These are phyloP conservation scores for Candida patagonica DNA, from an alignment of 805 yeast genomes.

Conservation along the genomic window DNA sequence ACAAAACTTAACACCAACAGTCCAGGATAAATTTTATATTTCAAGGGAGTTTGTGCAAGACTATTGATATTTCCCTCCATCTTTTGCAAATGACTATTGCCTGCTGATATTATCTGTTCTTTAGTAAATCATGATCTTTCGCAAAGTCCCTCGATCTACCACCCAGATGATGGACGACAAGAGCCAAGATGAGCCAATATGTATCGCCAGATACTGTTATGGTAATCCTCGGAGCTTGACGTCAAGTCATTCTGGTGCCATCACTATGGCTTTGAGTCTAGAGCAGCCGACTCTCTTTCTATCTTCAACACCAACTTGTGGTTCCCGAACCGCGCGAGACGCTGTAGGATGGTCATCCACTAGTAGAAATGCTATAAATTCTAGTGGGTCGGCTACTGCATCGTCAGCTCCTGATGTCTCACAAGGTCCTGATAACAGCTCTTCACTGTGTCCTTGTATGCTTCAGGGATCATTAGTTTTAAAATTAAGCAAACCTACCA, in stretches of 20 bases:
- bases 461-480: conserved; percentile 70
- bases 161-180: too few relatives aligned
- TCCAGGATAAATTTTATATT: too few relatives aligned
- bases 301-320: conserved; percentile 15
- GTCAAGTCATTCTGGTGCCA: conserved; percentile 25
- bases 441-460: conserved; percentile 33
- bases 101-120: too few relatives aligned
- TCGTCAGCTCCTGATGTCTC: background rate
- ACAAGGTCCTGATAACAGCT: background rate
- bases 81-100: too few relatives aligned
- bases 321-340: too few relatives aligned
- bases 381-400: background rate
- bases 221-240: conserved; percentile 25
- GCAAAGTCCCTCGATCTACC: too few relatives aligned
- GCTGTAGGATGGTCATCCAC: too few relatives aligned
- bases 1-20: too few relatives aligned
- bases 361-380: background rate
- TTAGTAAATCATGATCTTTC: too few relatives aligned
- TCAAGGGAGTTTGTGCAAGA: too few relatives aligned
- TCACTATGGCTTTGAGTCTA: conserved; percentile 25
- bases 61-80: too few relatives aligned
- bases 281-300: conserved; percentile 27
- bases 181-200: too few relatives aligned
- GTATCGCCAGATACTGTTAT: conserved; percentile 20
- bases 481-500: conserved; percentile 62